phyloP scores from a whole-genome alignment of 371 early-diverging fungal species.

The Actinomortierella ambigua region DNA sequence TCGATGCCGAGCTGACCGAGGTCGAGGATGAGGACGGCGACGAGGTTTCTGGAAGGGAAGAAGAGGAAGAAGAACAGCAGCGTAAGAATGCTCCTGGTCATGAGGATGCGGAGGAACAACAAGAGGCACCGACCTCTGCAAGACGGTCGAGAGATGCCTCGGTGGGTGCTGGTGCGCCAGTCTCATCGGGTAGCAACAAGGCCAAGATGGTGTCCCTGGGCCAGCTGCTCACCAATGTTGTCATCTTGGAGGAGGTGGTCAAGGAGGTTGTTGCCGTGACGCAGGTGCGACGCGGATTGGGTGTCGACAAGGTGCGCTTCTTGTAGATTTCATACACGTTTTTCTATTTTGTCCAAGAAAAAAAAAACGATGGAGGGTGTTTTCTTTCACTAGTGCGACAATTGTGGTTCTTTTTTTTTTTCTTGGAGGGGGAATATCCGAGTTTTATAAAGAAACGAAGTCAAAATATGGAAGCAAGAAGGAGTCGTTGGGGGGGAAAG shows the following conservation, averaged over 20 bases:
- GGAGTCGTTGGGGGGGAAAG: too few species aligned
- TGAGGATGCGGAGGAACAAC: constrained; percentile 46
- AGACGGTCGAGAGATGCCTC: constrained; percentile 4
- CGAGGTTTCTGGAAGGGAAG: constrained; percentile 50
- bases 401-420: too few species aligned
- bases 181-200: constrained; percentile 8
- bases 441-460: too few species aligned
- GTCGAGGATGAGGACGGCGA: constrained; percentile 56
- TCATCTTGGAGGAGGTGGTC: constrained; percentile 89
- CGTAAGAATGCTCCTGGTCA: constrained; percentile 40
- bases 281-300: constrained; percentile 78
- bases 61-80: constrained; percentile 55
- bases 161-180: neutral
- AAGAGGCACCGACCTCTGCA: constrained; percentile 14
- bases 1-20: constrained; percentile 47
- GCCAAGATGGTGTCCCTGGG: constrained; percentile 64
- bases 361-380: too few species aligned
- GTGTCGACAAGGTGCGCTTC: constrained; percentile 73
- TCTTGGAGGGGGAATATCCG: too few species aligned
- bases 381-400: too few species aligned
- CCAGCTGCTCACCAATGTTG: constrained; percentile 83
- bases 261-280: constrained; percentile 89
- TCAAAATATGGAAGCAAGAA: too few species aligned
- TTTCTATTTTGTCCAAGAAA: too few species aligned
- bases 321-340: constrained; percentile 19